Evolutionary conservation across 805 yeast genomes (phyloP).

Genomic region (Spathaspora gorwiae): DNA sequence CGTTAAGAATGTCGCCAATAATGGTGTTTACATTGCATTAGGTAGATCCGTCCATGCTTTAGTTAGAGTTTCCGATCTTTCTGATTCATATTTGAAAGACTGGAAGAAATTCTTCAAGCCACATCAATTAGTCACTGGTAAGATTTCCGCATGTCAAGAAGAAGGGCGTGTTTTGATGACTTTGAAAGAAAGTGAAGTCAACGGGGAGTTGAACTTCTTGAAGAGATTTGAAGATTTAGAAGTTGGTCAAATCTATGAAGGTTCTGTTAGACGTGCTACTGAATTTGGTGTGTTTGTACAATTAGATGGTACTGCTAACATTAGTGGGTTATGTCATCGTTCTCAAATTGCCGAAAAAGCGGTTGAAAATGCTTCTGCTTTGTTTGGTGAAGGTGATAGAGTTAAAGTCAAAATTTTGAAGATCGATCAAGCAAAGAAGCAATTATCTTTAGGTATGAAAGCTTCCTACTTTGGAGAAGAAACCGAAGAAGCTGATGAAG

Average conservation of each 20-base stretch:
- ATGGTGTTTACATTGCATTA: slow-evolving; percentile 73
- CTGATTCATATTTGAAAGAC: slow-evolving; percentile 76
- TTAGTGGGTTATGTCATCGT: slow-evolving; percentile 85
- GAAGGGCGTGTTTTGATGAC: slow-evolving; percentile 71
- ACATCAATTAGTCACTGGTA: slow-evolving; percentile 72
- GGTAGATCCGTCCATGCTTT: slow-evolving; percentile 71
- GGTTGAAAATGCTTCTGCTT: slow-evolving; percentile 51
- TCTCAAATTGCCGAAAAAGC: slow-evolving; percentile 75
- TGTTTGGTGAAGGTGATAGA: slow-evolving; percentile 85
- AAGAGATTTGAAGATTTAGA: slow-evolving; percentile 65
- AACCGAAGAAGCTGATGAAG: slow-evolving; percentile 25
- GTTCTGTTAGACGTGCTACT: slow-evolving; percentile 68
- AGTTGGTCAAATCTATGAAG: slow-evolving; percentile 70
- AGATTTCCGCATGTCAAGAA: slow-evolving; percentile 57
- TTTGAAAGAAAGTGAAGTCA: slow-evolving; percentile 73
- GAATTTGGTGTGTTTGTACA: slow-evolving; percentile 91
- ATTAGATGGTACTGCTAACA: slow-evolving; percentile 65
- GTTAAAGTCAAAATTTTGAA: slow-evolving; percentile 79
- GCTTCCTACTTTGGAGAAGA: slow-evolving; percentile 71
- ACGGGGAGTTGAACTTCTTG: slow-evolving; percentile 57
- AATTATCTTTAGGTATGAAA: slow-evolving; percentile 86
- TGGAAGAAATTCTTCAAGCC: slow-evolving; percentile 78
- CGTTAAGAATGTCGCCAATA: slow-evolving; percentile 65
- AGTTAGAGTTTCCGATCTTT: slow-evolving; percentile 74
- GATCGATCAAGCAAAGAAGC: slow-evolving; percentile 61